phyloP scores from a whole-genome alignment of 495 filamentous ascomycete genomes.

The Penicillium manginii region DNA sequence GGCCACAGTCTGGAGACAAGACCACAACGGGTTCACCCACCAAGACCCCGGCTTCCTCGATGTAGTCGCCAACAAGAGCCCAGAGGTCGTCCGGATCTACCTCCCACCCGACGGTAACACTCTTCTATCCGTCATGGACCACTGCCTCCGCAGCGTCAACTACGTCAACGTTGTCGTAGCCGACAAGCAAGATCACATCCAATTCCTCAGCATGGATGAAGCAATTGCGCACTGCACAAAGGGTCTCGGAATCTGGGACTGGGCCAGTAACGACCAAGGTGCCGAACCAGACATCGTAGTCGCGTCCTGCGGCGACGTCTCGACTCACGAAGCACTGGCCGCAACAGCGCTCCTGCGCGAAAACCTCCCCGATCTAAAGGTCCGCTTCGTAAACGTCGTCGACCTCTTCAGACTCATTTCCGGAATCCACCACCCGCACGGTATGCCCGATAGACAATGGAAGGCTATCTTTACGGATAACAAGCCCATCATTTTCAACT shows the following conservation, averaged over 20 bases:
- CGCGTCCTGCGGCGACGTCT: slow-evolving; percentile 71
- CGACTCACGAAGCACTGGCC: slow-evolving; percentile 69
- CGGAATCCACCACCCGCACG: slow-evolving; percentile 66
- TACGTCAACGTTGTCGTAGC: slow-evolving; percentile 79
- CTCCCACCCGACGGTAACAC: slow-evolving; percentile 76
- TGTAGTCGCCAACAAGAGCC: slow-evolving; percentile 73
- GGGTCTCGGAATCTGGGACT: slow-evolving; percentile 63
- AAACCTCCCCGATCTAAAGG: slow-evolving; percentile 65
- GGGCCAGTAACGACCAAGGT: slow-evolving; percentile 61
- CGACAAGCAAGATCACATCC: slow-evolving; percentile 76
- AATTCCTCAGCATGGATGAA: slow-evolving; percentile 69
- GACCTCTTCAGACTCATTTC: slow-evolving; percentile 76
- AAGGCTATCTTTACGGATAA: slow-evolving; percentile 66
- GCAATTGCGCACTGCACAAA: slow-evolving; percentile 73
- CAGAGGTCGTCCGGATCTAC: slow-evolving; percentile 76
- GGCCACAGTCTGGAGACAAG: slow-evolving; percentile 75
- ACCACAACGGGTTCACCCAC: slow-evolving; percentile 81
- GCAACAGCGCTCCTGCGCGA: slow-evolving; percentile 68
- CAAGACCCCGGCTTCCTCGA: slow-evolving; percentile 79
- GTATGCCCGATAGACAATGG: slow-evolving; percentile 64
- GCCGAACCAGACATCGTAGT: slow-evolving; percentile 70
- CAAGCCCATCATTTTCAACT: slow-evolving; percentile 76
- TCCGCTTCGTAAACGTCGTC: slow-evolving; percentile 75
- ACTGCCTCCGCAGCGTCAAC: slow-evolving; percentile 69
- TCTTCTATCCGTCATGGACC: slow-evolving; percentile 67